Evolutionary conservation across 2,329 filamentous ascomycete species (phyloP).

Genomic region (Ophiostoma novo-ulmi): DNA sequence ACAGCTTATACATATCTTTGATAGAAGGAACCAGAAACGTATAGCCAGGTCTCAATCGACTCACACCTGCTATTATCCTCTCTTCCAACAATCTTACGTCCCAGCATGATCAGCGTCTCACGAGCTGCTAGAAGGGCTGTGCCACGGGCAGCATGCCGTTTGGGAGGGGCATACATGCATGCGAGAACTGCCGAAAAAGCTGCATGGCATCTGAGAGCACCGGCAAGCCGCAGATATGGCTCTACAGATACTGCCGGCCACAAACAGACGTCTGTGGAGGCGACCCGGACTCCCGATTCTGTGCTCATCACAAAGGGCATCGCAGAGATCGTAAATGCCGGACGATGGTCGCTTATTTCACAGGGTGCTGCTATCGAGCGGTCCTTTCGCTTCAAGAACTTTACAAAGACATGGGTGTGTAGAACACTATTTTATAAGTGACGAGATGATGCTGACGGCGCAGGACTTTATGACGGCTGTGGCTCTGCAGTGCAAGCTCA

Average conservation of each 20-base stretch:
- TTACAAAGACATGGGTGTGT: constrained; percentile 60
- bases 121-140: not conserved
- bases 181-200: not conserved
- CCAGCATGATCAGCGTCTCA: not conserved
- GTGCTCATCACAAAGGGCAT: not conserved
- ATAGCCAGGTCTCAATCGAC: not conserved
- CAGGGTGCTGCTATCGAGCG: constrained; percentile 54
- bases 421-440: not conserved
- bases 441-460: constrained; percentile 11
- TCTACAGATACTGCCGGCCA: not conserved
- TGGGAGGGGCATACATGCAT: not conserved
- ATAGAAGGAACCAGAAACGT: not conserved
- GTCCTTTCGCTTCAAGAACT: constrained; percentile 59
- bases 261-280: too few relatives aligned
- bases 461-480: constrained; percentile 73
- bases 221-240: not conserved
- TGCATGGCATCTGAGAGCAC: not conserved
- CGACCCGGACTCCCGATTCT: too few relatives aligned
- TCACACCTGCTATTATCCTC: not conserved
- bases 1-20: too few relatives aligned
- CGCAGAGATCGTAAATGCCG: not conserved
- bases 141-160: not conserved
- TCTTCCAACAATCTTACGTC: not conserved
- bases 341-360: constrained; percentile 46
- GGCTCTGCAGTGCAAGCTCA: constrained; percentile 60